Base-by-base conservation (phyloP, 352 stramenopile genomes). In the Phytophthora melonis region DNA sequence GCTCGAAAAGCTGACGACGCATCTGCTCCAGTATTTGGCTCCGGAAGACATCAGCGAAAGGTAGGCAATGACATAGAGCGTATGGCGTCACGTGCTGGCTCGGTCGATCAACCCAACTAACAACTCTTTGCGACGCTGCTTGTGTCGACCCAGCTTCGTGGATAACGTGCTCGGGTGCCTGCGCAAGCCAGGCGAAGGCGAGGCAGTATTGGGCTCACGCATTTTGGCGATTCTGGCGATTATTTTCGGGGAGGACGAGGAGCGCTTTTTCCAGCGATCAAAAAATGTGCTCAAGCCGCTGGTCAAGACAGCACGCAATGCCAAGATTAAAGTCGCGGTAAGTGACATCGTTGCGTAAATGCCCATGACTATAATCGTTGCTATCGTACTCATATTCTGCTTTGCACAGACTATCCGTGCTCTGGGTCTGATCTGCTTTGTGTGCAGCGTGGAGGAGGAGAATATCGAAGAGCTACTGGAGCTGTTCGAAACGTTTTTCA, bases 361-460 rank as follows among this genome's bases (percentile, higher is more conserved):
- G 16, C 19, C 4, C 9, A 3, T 21, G 32, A 1, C 14, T 14
- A 41, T n/a, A n/a, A n/a, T n/a, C n/a, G 11, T 32, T 25, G 11
- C 6, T 3, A 43, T 52, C 9, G 8, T 60, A n/a, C 14, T 70
- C 10, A 25, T 7, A 60, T 7, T 45, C 62, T 16, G 11, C 43
- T 64, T 64, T 19, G 27, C 27, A 10, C 58, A 95, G 88, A 82
- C 80, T 1, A 81, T 97, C n/a, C 79, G 80, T 67, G 82, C 86
- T 14, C 81, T 97, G 16, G 89, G 83, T 30, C 69, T 95, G 43
- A 78, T 88, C 56, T 93, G 86, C 69, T 94, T 95, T 63, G 70
- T 94, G 10, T 93, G 87, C 64, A 92, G 85, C 61, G 83, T 86
- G 13, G 90, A 96, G 58, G 77, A 94, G 18, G 90, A 95, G 56